Conservation (phyloP, 2,329 filamentous ascomycete species). For the Gnomoniopsis smithogilvyi region DNA sequence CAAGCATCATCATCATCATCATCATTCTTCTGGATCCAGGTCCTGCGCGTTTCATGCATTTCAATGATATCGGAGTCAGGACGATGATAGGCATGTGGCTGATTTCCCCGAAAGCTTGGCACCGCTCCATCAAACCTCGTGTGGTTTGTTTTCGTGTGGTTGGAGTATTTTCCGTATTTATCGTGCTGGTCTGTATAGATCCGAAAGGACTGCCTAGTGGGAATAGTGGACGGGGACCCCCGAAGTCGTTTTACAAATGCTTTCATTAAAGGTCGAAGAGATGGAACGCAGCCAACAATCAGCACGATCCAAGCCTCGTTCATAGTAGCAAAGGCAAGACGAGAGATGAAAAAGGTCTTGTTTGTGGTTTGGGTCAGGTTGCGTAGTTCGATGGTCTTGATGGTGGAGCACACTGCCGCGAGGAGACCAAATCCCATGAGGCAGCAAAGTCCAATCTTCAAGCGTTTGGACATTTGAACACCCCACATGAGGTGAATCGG, state of each 20-base stretch:
- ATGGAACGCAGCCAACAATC: slow-evolving; percentile 2
- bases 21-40: too few species aligned
- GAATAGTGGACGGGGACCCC: background rate
- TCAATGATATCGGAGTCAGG: background rate
- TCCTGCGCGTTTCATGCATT: background rate
- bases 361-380: background rate
- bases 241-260: background rate
- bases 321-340: background rate
- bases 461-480: background rate
- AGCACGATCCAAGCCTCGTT: slow-evolving; percentile 9
- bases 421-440: slow-evolving; percentile 2
- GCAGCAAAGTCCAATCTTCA: slow-evolving; percentile 3
- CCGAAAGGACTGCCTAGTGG: background rate
- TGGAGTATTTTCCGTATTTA: background rate
- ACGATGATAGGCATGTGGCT: background rate
- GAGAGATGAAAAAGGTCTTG: slow-evolving; percentile 1
- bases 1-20: background rate
- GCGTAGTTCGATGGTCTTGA: background rate
- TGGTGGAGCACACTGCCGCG: background rate
- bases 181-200: slow-evolving; percentile 1
- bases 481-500: slow-evolving; percentile 1
- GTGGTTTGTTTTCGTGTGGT: background rate
- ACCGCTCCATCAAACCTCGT: background rate
- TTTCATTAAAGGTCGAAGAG: background rate
- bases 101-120: background rate